Conservation (phyloP, 2,329 filamentous ascomycete genomes). For the Neonectria punicea region DNA sequence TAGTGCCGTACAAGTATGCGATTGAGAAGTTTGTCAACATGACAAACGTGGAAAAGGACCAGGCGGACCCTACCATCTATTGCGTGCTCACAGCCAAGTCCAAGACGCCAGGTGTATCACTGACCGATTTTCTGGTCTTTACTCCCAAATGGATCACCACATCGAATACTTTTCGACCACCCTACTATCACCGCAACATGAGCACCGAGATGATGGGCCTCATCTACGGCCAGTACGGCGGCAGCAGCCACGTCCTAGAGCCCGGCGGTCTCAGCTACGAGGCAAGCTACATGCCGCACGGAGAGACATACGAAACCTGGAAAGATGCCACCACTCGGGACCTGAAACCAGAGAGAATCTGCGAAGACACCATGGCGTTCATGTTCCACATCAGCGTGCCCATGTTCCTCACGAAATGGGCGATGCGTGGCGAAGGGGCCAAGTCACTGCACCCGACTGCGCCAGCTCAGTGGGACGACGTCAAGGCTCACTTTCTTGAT, state of each 20-base stretch:
- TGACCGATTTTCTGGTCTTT: slow-evolving; percentile 75
- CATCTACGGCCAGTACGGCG: slow-evolving; percentile 51
- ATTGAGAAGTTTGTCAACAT: slow-evolving; percentile 72
- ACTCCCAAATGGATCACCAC: slow-evolving; percentile 72
- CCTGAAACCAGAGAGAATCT: slow-evolving; percentile 6
- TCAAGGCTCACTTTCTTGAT: slow-evolving; percentile 17
- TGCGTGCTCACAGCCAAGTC: slow-evolving; percentile 71
- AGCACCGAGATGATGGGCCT: slow-evolving; percentile 67
- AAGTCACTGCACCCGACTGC: slow-evolving; percentile 13
- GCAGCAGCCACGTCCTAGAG: slow-evolving; percentile 30
- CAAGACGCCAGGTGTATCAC: slow-evolving; percentile 61
- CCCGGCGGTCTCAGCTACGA: slow-evolving; percentile 27
- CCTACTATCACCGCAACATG: slow-evolving; percentile 72
- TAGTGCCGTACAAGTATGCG: slow-evolving; percentile 72
- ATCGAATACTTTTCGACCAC: slow-evolving; percentile 69
- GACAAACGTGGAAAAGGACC: slow-evolving; percentile 56
- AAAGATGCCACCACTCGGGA: slow-evolving; percentile 19
- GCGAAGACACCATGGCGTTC: slow-evolving; percentile 23
- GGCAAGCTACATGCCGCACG: slow-evolving; percentile 22
- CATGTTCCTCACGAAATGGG: slow-evolving; percentile 20
- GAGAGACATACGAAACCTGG: slow-evolving; percentile 44
- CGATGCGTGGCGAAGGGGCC: slow-evolving; percentile 11
- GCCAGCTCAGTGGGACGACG: slow-evolving; percentile 11
- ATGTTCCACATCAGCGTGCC: slow-evolving; percentile 24
- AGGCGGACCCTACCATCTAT: slow-evolving; percentile 74